Percentiles rank a stretch among this genome's conserved stretches.
phyloP scores from a whole-genome alignment of 371 early-diverging fungal genomes.

The Apophysomyces trapeziformis region DNA sequence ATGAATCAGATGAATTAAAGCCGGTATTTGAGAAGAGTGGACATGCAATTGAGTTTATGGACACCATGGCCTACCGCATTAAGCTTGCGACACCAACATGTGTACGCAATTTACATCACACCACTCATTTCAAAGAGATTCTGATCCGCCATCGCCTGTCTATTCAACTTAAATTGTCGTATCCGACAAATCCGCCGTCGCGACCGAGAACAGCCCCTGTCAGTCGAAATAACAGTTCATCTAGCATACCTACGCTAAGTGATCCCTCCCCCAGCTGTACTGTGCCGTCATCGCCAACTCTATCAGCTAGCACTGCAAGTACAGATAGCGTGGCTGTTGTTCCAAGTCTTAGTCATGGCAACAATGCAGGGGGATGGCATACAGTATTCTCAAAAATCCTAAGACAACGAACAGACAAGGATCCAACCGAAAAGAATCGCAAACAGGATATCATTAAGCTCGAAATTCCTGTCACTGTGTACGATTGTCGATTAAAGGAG shows the following conservation, averaged over 20 bases:
- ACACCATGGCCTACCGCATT: conserved; percentile 36
- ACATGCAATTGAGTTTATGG: conserved; percentile 26
- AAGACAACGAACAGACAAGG: conserved; percentile 3
- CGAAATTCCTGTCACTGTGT: conserved; percentile 32
- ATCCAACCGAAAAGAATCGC: neutral
- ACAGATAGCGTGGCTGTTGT: neutral
- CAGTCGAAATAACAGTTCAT: conserved; percentile 13
- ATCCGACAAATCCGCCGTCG: conserved; percentile 5
- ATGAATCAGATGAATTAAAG: conserved; percentile 16
- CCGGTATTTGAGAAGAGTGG: conserved; percentile 28
- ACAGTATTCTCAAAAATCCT: neutral
- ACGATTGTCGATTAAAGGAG: conserved; percentile 50
- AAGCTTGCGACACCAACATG: conserved; percentile 41
- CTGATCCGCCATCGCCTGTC: conserved; percentile 32
- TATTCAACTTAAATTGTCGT: conserved; percentile 34
- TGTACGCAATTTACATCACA: conserved; percentile 37
- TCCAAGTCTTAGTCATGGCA: neutral
- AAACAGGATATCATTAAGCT: conserved; percentile 27
- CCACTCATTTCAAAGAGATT: conserved; percentile 39
- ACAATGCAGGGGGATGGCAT: conserved; percentile 9
- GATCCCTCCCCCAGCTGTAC: neutral
- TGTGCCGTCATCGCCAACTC: neutral
- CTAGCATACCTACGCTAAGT: neutral
- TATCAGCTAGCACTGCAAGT: neutral
- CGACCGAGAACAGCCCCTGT: conserved; percentile 14